Conservation (phyloP, 2,329 filamentous ascomycete species). For the Aspergillus uvarum region DNA sequence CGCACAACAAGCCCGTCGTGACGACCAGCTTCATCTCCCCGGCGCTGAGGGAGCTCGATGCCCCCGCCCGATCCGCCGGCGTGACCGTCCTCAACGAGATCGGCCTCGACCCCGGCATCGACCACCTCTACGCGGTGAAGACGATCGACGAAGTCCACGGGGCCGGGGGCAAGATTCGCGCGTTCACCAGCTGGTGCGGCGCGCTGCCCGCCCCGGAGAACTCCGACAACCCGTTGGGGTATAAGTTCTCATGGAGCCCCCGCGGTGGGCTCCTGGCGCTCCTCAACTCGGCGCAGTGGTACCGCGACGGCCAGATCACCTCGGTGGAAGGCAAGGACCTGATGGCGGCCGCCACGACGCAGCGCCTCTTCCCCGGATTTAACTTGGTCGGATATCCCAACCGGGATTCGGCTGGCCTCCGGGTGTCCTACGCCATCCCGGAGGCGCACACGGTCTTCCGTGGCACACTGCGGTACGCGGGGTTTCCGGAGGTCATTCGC, state of each 20-base stretch:
- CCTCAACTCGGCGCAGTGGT: conserved; percentile 6
- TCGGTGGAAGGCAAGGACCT: conserved; percentile 1
- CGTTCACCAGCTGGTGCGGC: conserved; percentile 9
- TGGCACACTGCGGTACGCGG: conserved; percentile 5
- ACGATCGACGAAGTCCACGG: conserved; percentile 9
- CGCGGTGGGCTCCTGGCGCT: conserved; percentile 1
- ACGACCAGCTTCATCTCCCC: conserved; percentile 6
- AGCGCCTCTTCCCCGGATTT: neutral
- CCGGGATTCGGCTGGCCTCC: conserved; percentile 2
- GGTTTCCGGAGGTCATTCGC: conserved; percentile 3
- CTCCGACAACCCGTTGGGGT: conserved; percentile 5
- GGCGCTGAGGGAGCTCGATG: neutral
- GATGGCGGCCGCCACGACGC: neutral
- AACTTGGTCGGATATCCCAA: conserved; percentile 6
- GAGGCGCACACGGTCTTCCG: conserved; percentile 4
- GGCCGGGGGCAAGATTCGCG: neutral
- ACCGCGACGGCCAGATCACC: neutral
- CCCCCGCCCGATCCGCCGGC: neutral
- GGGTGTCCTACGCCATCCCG: conserved; percentile 5
- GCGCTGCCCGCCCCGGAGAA: conserved; percentile 4
- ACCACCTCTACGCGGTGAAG: conserved; percentile 11
- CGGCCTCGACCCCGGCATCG: conserved; percentile 4
- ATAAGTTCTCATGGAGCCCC: conserved; percentile 11
- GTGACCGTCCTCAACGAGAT: conserved; percentile 3
- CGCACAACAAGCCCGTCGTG: conserved; percentile 2